Evolutionary conservation across 345 rosid genomes (phyloP).

Genomic region (Citrus medica): DNA sequence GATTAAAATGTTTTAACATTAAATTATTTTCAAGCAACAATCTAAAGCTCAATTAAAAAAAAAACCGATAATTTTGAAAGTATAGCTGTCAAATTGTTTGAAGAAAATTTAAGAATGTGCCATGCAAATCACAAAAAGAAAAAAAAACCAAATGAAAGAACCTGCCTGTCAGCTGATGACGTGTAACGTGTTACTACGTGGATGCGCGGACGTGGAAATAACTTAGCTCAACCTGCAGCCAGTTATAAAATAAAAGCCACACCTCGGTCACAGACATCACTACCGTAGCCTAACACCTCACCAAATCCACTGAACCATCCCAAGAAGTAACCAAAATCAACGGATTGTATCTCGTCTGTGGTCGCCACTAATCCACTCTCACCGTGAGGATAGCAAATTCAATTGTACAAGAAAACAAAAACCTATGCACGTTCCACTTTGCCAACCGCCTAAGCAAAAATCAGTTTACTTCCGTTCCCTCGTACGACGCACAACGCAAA

Average conservation of each 20-base stretch:
- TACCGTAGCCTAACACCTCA: not conserved
- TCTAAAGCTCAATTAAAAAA: not conserved
- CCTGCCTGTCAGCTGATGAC: not conserved
- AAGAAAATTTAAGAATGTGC: not conserved
- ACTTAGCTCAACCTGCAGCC: not conserved
- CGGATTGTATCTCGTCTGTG: not conserved
- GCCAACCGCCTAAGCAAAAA: constrained; percentile 6
- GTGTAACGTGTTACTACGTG: not conserved
- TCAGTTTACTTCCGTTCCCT: not conserved
- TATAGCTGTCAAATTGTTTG: not conserved
- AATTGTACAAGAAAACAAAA: not conserved
- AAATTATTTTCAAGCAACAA: not conserved
- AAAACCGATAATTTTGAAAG: not conserved
- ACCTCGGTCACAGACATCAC: not conserved
- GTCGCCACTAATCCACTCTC: not conserved
- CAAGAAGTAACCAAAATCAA: not conserved
- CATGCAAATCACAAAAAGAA: too few species aligned
- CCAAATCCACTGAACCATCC: not conserved
- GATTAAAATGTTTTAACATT: too few species aligned
- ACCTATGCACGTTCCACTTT: not conserved
- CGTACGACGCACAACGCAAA: not conserved
- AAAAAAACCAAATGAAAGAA: too few species aligned
- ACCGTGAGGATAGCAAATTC: not conserved
- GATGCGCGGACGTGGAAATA: not conserved
- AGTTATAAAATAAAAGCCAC: not conserved